A percentile compares a stretch with the other conserved stretches of the same genome.
These are phyloP conservation scores for Cylindrotheca fusiformis DNA, from an alignment of 108 stramenopile species.

Conservation along the genomic window DNA sequence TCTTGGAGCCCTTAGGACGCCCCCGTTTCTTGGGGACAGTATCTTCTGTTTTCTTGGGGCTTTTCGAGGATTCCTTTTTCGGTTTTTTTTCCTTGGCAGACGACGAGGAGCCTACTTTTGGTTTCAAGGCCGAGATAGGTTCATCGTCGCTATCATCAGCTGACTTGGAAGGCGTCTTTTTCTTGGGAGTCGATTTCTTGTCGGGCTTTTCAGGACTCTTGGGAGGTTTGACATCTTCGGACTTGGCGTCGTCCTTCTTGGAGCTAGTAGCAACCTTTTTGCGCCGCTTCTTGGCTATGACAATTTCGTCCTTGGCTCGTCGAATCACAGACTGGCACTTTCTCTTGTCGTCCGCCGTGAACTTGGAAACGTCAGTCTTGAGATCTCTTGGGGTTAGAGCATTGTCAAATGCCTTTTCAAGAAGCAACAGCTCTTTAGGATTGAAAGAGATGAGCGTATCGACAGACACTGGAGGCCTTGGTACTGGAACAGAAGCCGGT, in stretches of 20 bases:
- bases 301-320: slow-evolving; percentile 27
- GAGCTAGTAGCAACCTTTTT: slow-evolving; percentile 6
- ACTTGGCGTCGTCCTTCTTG: not conserved
- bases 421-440: slow-evolving; percentile 28
- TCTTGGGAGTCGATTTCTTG: slow-evolving; percentile 1
- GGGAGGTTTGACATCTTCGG: slow-evolving; percentile 3
- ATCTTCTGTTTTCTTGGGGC: slow-evolving; percentile 4
- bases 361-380: slow-evolving; percentile 27
- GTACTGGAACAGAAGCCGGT: not conserved
- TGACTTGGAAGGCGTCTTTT: slow-evolving; percentile 10
- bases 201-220: not conserved
- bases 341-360: slow-evolving; percentile 26
- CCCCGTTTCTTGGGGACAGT: slow-evolving; percentile 7
- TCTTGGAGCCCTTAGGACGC: not conserved
- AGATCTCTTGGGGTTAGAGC: slow-evolving; percentile 16
- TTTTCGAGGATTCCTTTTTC: slow-evolving; percentile 2
- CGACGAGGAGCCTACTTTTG: slow-evolving; percentile 8
- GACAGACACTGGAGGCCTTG: not conserved
- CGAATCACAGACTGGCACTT: slow-evolving; percentile 21
- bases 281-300: slow-evolving; percentile 25
- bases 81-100: not conserved
- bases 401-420: slow-evolving; percentile 39
- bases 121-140: slow-evolving; percentile 23
- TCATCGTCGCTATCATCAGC: slow-evolving; percentile 26
- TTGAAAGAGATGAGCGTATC: slow-evolving; percentile 33